A percentile compares a stretch with the other conserved stretches of the same genome.
These are phyloP conservation scores for Phytophthora pisi DNA, from an alignment of 352 stramenopile genomes.

Conservation along the genomic window DNA sequence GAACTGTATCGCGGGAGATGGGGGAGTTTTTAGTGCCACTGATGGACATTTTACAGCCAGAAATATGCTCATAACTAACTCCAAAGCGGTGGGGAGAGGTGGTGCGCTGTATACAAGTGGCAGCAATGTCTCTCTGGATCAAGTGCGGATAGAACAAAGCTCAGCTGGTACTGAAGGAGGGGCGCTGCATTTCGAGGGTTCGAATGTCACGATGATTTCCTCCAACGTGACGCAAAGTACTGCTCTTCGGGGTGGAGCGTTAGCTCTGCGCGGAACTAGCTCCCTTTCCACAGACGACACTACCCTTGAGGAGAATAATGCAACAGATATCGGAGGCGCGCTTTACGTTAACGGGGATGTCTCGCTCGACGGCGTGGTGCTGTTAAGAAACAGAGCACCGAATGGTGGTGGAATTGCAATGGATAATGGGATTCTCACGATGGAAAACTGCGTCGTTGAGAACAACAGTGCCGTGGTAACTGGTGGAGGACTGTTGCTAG, in stretches of 20 bases:
- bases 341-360: constrained; percentile 18
- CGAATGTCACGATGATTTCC: constrained; percentile 21
- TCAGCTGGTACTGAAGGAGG: constrained; percentile 35
- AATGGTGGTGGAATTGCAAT: constrained; percentile 31
- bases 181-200: constrained; percentile 30
- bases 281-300: constrained; percentile 12
- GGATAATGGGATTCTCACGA: constrained; percentile 16
- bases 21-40: constrained; percentile 30
- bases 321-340: constrained; percentile 29
- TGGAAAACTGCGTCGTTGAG: constrained; percentile 16
- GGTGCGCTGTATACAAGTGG: constrained; percentile 32
- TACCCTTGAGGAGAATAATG: constrained; percentile 23
- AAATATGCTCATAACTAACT: constrained; percentile 34
- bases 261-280: constrained; percentile 22
- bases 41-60: constrained; percentile 20
- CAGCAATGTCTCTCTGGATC: constrained; percentile 20
- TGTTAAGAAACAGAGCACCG: constrained; percentile 19
- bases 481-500: constrained; percentile 26
- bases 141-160: constrained; percentile 19
- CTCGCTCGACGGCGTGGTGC: constrained; percentile 10
- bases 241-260: constrained; percentile 30
- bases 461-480: constrained; percentile 20
- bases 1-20: constrained; percentile 34
- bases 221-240: constrained; percentile 34
- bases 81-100: constrained; percentile 27